Conservation (phyloP, 2,329 filamentous ascomycete species). For the Aspergillus sp. region DNA sequence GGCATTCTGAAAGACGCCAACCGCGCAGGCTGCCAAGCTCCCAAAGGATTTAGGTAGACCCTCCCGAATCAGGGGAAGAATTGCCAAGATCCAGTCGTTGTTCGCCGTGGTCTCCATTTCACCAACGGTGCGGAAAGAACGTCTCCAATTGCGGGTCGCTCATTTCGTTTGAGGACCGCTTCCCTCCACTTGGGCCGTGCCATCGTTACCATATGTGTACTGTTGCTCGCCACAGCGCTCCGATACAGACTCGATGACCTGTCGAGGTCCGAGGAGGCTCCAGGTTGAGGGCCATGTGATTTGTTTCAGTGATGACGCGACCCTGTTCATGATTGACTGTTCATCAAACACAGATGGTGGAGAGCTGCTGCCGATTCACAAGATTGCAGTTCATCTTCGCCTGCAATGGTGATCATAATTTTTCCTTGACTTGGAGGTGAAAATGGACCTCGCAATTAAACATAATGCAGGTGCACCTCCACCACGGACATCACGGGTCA, state of each 20-base stretch:
- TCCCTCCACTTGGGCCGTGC: slow-evolving; percentile 19
- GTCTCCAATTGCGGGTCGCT: slow-evolving; percentile 20
- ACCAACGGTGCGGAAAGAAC: slow-evolving; percentile 24
- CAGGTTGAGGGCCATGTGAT: slow-evolving; percentile 9
- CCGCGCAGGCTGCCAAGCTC: slow-evolving; percentile 7
- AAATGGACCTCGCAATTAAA: slow-evolving; percentile 4
- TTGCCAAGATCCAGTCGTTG: slow-evolving; percentile 6
- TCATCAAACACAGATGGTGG: background rate
- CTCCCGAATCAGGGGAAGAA: slow-evolving; percentile 13
- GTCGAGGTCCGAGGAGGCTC: background rate
- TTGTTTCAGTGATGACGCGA: slow-evolving; percentile 3
- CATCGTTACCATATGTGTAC: slow-evolving; percentile 17
- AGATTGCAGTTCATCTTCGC: slow-evolving; percentile 1
- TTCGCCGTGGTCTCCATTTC: slow-evolving; percentile 4
- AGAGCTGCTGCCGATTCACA: background rate
- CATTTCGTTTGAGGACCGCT: slow-evolving; percentile 19
- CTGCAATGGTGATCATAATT: slow-evolving; percentile 12
- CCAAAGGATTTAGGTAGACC: slow-evolving; percentile 9
- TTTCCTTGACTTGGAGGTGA: background rate
- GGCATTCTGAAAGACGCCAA: background rate
- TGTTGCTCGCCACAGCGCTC: slow-evolving; percentile 2
- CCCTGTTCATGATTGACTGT: background rate
- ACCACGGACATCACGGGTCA: background rate
- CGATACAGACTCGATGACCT: background rate
- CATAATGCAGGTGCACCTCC: background rate